These are phyloP conservation scores for Miscanthus sacchariflorus DNA, from an alignment of 202 grass and related monocot genomes.

Conservation along the genomic window DNA sequence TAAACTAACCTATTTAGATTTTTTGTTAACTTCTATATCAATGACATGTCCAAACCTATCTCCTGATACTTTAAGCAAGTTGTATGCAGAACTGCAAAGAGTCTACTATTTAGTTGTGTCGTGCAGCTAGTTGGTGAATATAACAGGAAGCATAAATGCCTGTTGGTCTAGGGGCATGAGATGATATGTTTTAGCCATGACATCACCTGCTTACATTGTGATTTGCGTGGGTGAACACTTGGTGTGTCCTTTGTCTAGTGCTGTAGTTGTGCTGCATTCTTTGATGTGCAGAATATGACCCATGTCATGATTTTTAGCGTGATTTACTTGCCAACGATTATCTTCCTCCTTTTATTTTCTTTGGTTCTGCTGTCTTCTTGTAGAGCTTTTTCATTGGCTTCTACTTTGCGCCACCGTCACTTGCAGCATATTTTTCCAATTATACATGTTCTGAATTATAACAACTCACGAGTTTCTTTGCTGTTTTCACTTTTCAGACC, in stretches of 20 bases:
- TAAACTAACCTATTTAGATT: neutral
- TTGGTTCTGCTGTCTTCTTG: conserved; percentile 25
- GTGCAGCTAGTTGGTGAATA: conserved; percentile 32
- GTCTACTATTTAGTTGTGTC: conserved; percentile 20
- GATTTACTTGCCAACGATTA: conserved; percentile 15
- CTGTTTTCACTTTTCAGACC: conserved; percentile 49
- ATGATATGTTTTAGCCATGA: conserved; percentile 1
- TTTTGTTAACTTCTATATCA: neutral
- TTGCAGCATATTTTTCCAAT: conserved; percentile 25
- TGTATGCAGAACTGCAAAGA: neutral
- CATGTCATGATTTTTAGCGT: neutral
- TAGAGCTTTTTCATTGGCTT: conserved; percentile 6
- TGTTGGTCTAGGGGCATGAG: conserved; percentile 4
- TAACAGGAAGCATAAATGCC: neutral
- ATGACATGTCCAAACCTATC: conserved; percentile 4
- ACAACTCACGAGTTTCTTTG: neutral
- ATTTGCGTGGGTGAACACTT: neutral
- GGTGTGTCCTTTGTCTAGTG: neutral
- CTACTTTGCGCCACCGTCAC: conserved; percentile 19
- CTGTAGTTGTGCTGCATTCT: neutral
- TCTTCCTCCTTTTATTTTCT: conserved; percentile 14
- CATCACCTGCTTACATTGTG: neutral
- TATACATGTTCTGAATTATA: neutral
- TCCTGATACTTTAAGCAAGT: neutral
- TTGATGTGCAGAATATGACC: conserved; percentile 4